These are phyloP conservation scores for Boletus huronensis DNA, from an alignment of 768 basidiomycete genomes.

Conservation along the genomic window DNA sequence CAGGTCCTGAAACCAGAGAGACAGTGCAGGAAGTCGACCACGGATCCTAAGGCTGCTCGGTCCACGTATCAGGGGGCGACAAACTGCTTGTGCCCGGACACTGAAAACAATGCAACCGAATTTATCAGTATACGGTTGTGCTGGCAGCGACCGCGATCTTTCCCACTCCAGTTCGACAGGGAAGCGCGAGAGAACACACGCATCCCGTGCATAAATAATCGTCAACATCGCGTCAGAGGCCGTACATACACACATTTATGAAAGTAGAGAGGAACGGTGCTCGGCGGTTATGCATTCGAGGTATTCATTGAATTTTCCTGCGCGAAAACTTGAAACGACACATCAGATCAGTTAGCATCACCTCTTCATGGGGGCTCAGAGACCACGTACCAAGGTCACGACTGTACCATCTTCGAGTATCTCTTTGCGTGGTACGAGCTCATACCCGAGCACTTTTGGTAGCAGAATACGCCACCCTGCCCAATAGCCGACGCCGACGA, in stretches of 20 bases:
- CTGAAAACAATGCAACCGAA: not conserved
- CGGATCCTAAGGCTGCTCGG: not conserved
- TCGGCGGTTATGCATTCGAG: not conserved
- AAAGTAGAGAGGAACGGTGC: not conserved
- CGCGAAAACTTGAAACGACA: conserved; percentile 11
- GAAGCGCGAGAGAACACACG: not conserved
- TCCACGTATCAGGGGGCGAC: not conserved
- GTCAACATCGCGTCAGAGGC: not conserved
- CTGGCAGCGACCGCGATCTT: not conserved
- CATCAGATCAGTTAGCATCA: not conserved
- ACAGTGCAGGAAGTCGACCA: not conserved
- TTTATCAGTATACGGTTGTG: not conserved
- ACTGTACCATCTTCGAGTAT: conserved; percentile 50
- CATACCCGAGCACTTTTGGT: conserved; percentile 47
- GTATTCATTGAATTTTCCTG: conserved; percentile 5
- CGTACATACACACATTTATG: not conserved
- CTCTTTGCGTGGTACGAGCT: conserved; percentile 48
- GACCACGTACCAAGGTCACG: conserved; percentile 38
- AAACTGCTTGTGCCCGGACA: not conserved
- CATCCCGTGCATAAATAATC: no score
- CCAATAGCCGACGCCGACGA: conserved; percentile 51
- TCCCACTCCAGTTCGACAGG: not conserved
- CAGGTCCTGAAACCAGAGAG: not conserved
- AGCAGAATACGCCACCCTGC: conserved; percentile 49
- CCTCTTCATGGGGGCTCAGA: no score